A percentile compares a stretch with the other conserved stretches of the same genome.
Evolutionary conservation across 306 rosid genomes (phyloP).

Genomic region (Begonia fuchsioides): DNA sequence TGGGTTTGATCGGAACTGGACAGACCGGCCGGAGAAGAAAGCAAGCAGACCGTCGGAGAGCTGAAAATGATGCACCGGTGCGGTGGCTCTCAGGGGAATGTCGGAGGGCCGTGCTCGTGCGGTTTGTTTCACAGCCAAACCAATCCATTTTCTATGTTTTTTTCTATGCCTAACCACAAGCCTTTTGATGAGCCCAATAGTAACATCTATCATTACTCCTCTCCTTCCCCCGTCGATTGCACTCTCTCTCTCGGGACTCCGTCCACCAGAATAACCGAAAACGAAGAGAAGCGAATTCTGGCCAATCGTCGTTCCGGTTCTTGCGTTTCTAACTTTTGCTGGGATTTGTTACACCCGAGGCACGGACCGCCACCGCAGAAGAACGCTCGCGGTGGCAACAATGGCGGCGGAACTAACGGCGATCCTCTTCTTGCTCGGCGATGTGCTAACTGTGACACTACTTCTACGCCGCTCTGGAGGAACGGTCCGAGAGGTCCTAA

Average conservation of each 20-base stretch:
- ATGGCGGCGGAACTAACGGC: not conserved
- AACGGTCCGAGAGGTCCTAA: constrained; percentile 97
- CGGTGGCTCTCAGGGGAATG: constrained; percentile 39
- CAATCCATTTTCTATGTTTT: constrained; percentile 50
- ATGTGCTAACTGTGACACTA: constrained; percentile 94
- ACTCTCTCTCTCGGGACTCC: constrained; percentile 92
- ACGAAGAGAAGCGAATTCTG: constrained; percentile 17
- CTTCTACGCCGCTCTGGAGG: constrained; percentile 97
- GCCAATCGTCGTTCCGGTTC: constrained; percentile 12
- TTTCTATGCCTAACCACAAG: constrained; percentile 34
- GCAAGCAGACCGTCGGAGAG: too few relatives aligned
- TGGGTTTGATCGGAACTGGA: too few relatives aligned
- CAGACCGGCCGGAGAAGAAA: too few relatives aligned
- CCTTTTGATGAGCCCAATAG: constrained; percentile 16
- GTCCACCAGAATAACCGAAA: constrained; percentile 36
- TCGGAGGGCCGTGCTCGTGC: constrained; percentile 58
- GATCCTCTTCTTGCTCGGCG: constrained; percentile 89
- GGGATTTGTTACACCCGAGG: constrained; percentile 71
- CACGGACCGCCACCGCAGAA: constrained; percentile 20
- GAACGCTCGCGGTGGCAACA: constrained; percentile 6
- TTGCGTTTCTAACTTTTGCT: constrained; percentile 38
- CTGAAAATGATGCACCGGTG: constrained; percentile 46
- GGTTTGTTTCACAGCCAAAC: constrained; percentile 35
- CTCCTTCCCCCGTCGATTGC: constrained; percentile 69
- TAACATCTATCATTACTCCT: constrained; percentile 5